Percentiles rank a stretch among this genome's conserved stretches.
Evolutionary conservation across 495 filamentous ascomycete genomes (phyloP).

Genomic region (Tuber magnatum): DNA sequence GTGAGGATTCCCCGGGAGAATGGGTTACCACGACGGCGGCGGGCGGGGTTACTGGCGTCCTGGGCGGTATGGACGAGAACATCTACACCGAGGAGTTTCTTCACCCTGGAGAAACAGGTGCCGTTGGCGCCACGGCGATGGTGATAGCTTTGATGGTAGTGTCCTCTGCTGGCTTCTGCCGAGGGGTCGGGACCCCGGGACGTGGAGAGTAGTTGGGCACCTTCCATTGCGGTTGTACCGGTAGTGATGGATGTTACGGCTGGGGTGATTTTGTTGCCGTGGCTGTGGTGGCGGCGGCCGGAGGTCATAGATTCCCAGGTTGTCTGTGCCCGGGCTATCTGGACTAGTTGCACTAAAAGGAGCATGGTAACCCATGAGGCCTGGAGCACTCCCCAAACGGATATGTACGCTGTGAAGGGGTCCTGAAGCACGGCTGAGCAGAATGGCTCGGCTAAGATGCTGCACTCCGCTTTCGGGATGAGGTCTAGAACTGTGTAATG

Average conservation of each 20-base stretch:
- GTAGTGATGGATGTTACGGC: conserved; percentile 71
- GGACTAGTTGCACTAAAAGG: conserved; percentile 80
- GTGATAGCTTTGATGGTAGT: conserved; percentile 41
- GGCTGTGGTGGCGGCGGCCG: conserved; percentile 46
- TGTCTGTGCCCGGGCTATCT: conserved; percentile 83
- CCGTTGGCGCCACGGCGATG: conserved; percentile 43
- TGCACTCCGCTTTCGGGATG: conserved; percentile 50
- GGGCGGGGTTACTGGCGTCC: conserved; percentile 50
- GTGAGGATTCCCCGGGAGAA: conserved; percentile 72
- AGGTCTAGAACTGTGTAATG: conserved; percentile 21
- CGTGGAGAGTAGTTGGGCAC: conserved; percentile 56
- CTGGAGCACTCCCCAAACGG: conserved; percentile 72
- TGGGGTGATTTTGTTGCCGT: conserved; percentile 48
- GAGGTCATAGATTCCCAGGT: conserved; percentile 92
- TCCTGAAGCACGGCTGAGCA: conserved; percentile 72
- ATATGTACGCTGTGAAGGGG: conserved; percentile 70
- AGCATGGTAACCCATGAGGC: conserved; percentile 94
- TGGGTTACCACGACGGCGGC: conserved; percentile 61
- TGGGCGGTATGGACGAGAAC: conserved; percentile 80
- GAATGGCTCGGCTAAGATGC: conserved; percentile 63
- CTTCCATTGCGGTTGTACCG: conserved; percentile 58
- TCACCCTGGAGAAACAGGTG: conserved; percentile 67
- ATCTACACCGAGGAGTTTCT: conserved; percentile 77
- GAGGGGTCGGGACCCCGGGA: conserved; percentile 42
- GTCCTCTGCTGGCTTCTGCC: conserved; percentile 43